Evolutionary conservation across 1,139 yeast genomes (phyloP).

Genomic region (Zygosaccharomyces pseudobailii): DNA sequence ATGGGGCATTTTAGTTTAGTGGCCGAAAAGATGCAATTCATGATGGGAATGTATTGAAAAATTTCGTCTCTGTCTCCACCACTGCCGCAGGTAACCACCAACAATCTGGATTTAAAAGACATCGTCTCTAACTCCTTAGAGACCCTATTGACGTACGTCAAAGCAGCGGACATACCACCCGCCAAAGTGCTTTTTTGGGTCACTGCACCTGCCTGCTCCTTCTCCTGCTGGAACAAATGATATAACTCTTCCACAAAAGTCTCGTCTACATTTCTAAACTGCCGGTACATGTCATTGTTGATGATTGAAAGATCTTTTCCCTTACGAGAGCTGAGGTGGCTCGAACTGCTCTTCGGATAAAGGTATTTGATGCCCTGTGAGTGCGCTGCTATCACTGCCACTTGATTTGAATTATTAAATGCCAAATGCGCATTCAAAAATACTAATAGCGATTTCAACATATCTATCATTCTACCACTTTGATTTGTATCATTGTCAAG

Average conservation of each 20-base stretch:
- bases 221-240: conserved; percentile 38
- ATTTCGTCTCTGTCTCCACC: conserved; percentile 76
- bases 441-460: conserved; percentile 30
- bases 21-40: conserved; percentile 96
- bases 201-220: conserved; percentile 21
- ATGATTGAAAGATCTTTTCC: conserved; percentile 28
- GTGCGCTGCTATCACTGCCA: conserved; percentile 77
- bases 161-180: conserved; percentile 65
- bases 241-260: conserved; percentile 62
- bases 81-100: conserved; percentile 48
- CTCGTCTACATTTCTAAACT: conserved; percentile 78
- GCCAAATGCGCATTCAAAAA: conserved; percentile 79
- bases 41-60: conserved; percentile 81
- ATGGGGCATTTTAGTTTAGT: conserved; percentile 87
- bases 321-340: conserved; percentile 13
- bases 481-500: conserved; percentile 34
- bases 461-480: conserved; percentile 25
- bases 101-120: conserved; percentile 61
- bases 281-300: conserved; percentile 70
- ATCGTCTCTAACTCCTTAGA: conserved; percentile 45
- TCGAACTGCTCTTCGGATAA: conserved; percentile 48
- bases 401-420: conserved; percentile 76
- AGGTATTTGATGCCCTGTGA: conserved; percentile 65
- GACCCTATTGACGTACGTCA: conserved; percentile 73
- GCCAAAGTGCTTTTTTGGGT: conserved; percentile 49